Evolutionary conservation across 139 green algal species (phyloP).

Genomic region (Pleodorina starrii): DNA sequence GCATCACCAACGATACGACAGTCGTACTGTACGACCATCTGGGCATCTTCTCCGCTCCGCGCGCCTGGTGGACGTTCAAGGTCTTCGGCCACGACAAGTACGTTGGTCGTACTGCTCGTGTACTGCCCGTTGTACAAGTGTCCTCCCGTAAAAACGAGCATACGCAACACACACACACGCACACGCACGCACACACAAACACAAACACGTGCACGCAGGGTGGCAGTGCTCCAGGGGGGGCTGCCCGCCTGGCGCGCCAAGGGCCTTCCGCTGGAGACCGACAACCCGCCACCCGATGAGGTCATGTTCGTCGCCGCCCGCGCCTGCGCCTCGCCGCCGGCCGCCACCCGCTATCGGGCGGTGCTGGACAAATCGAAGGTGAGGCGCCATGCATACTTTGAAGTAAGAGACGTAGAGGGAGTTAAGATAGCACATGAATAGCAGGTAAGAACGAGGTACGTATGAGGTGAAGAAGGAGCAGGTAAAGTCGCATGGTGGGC

Average conservation of each 20-base stretch:
- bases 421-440: no score
- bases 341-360: constrained; percentile 57
- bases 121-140: no score
- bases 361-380: constrained; percentile 68
- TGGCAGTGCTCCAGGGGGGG: constrained; percentile 93
- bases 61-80: constrained; percentile 94
- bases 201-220: no score
- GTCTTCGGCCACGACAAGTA: constrained; percentile 87
- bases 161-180: no score
- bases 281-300: constrained; percentile 48
- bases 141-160: no score
- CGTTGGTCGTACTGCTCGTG: background rate
- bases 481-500: no score
- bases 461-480: no score
- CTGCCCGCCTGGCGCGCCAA: constrained; percentile 83
- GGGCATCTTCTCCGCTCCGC: constrained; percentile 90
- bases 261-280: constrained; percentile 65
- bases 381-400: no score
- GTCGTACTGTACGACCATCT: constrained; percentile 94
- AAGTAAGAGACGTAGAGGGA: no score
- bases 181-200: no score
- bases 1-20: constrained; percentile 72
- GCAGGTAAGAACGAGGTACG: no score
- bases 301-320: constrained; percentile 33
- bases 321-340: constrained; percentile 45